Evolutionary conservation across 2,329 filamentous ascomycete species (phyloP).

Genomic region (Cryphonectria naterciae): DNA sequence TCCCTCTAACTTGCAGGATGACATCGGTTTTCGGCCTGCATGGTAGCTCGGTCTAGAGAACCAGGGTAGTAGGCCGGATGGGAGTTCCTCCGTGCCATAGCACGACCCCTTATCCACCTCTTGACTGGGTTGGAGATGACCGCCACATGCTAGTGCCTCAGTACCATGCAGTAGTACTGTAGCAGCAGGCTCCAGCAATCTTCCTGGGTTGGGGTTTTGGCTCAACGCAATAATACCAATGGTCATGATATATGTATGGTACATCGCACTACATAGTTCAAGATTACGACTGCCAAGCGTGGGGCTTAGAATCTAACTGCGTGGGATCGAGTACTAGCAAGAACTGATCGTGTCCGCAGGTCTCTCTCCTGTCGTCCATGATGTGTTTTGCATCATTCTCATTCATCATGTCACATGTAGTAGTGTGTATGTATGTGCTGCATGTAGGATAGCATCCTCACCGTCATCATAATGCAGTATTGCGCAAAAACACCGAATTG

Average conservation of each 20-base stretch:
- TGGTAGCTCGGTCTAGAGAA: background rate
- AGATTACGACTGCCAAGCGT: background rate
- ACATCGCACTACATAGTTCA: background rate
- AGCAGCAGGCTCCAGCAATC: background rate
- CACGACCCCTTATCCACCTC: background rate
- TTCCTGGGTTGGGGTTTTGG: conserved; percentile 1
- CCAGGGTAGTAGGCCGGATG: background rate
- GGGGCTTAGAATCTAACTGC: background rate
- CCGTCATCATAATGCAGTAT: background rate
- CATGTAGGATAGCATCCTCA: background rate
- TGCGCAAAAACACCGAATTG: background rate
- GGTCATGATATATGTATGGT: background rate
- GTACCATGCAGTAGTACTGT: background rate
- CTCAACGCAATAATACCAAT: background rate
- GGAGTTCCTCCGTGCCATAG: background rate
- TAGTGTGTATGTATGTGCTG: background rate
- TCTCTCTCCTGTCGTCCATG: too few relatives aligned
- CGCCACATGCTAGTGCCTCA: background rate
- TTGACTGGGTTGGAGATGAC: background rate
- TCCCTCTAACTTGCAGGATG: background rate
- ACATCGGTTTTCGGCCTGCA: background rate
- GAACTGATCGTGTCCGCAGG: background rate
- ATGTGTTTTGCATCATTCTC: background rate
- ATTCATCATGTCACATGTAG: background rate
- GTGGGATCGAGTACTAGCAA: background rate